A percentile compares a stretch with the other conserved stretches of the same genome.
These are phyloP conservation scores for Xylaria sp. DNA, from an alignment of 2,329 filamentous ascomycete genomes.

Conservation along the genomic window DNA sequence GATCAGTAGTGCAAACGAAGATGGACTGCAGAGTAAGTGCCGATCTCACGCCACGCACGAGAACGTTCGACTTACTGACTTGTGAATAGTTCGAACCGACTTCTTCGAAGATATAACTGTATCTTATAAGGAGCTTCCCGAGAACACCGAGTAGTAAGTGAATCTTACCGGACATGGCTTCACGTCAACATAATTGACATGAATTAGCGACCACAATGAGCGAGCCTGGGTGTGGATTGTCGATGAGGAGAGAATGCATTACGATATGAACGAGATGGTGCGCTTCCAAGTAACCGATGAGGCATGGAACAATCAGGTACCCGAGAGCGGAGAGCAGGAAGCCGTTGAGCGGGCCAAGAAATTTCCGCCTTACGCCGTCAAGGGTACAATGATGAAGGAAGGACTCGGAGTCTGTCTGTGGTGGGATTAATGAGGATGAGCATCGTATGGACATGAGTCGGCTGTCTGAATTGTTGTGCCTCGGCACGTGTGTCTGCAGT, in stretches of 20 bases:
- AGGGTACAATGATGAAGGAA: slow-evolving; percentile 57
- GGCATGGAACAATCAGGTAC: slow-evolving; percentile 84
- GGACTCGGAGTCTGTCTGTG: slow-evolving; percentile 59
- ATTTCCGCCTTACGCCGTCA: slow-evolving; percentile 63
- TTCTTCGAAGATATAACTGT: slow-evolving; percentile 94
- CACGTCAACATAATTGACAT: slow-evolving; percentile 27
- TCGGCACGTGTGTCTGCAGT: slow-evolving; percentile 5
- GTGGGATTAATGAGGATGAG: slow-evolving; percentile 45
- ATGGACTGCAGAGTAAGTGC: slow-evolving; percentile 63
- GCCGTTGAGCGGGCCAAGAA: slow-evolving; percentile 51
- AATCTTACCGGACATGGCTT: neutral
- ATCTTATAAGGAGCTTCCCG: slow-evolving; percentile 65
- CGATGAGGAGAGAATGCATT: slow-evolving; percentile 70
- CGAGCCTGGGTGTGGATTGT: slow-evolving; percentile 81
- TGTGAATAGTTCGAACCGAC: slow-evolving; percentile 64
- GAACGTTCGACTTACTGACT: neutral
- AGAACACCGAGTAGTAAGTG: slow-evolving; percentile 69
- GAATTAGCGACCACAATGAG: slow-evolving; percentile 61
- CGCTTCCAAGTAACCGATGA: slow-evolving; percentile 81
- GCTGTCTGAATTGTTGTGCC: slow-evolving; percentile 14
- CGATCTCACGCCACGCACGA: neutral
- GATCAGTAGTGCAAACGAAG: slow-evolving; percentile 67
- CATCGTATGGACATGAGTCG: neutral
- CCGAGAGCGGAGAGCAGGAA: slow-evolving; percentile 60
- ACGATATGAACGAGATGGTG: slow-evolving; percentile 85